Evolutionary conservation across 228 moss, liverwort and hornwort genomes (phyloP).

Genomic region (Sphagnum fallax): DNA sequence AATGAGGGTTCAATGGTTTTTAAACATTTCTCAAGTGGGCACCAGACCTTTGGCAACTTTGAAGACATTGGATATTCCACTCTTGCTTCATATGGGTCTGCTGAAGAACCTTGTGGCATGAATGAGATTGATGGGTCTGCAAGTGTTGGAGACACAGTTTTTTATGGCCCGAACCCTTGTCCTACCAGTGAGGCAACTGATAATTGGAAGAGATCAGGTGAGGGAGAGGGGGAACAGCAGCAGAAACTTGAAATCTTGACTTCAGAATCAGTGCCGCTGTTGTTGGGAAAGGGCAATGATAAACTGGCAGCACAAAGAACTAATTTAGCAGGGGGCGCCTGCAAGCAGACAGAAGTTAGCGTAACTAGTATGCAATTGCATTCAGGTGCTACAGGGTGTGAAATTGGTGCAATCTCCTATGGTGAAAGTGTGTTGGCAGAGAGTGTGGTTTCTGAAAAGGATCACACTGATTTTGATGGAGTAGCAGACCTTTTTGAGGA

Average conservation of each 20-base stretch:
- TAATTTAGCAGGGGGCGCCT: background rate
- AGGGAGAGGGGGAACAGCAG: conserved; percentile 8
- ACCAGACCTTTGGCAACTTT: background rate
- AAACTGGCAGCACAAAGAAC: conserved; percentile 1
- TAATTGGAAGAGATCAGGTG: background rate
- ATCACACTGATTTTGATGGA: conserved; percentile 36
- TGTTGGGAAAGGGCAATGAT: background rate
- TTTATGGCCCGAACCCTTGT: conserved; percentile 14
- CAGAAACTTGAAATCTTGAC: background rate
- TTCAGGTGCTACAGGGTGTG: conserved; percentile 7
- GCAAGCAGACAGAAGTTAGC: conserved; percentile 3
- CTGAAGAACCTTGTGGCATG: conserved; percentile 1
- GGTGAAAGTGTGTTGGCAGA: conserved; percentile 7
- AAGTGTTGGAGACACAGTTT: conserved; percentile 12
- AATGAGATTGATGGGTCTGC: conserved; percentile 14
- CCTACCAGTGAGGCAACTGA: conserved; percentile 2
- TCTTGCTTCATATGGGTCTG: background rate
- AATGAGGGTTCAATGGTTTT: background rate
- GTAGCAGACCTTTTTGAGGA: conserved; percentile 63
- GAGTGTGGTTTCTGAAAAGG: conserved; percentile 12
- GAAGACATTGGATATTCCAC: background rate
- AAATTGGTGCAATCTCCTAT: conserved; percentile 8
- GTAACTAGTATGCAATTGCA: conserved; percentile 3
- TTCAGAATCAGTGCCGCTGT: background rate
- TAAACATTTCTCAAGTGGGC: background rate